Conservation (phyloP, 73 alveolate species). For the Paramecium primaurelia region DNA sequence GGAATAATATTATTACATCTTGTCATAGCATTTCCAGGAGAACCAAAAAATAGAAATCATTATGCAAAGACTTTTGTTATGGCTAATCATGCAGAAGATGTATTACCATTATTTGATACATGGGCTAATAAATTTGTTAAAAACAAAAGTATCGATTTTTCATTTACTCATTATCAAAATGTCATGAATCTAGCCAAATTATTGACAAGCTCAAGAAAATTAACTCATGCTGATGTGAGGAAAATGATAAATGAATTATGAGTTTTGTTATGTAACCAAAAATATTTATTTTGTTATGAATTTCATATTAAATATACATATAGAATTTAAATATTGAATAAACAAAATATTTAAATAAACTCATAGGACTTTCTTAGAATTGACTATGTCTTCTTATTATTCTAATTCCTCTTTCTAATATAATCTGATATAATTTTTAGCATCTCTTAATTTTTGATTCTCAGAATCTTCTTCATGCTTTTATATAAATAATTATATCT, state of each 20-base stretch:
- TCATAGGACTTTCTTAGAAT: not conserved
- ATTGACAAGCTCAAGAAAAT: not conserved
- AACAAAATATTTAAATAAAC: not conserved
- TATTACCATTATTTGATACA: not conserved
- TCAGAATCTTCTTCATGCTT: not conserved
- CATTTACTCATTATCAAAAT: not conserved
- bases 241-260: conserved; percentile 20
- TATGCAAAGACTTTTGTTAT: conserved; percentile 41
- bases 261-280: not conserved
- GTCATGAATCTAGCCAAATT: conserved; percentile 25
- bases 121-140: conserved; percentile 45
- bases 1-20: conserved; percentile 13
- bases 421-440: not conserved
- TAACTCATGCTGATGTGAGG: conserved; percentile 33
- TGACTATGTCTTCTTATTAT: not conserved
- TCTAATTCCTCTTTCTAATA: not conserved
- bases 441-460: not conserved
- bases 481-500: not conserved
- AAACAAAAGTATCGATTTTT: not conserved
- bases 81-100: not conserved
- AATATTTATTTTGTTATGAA: not conserved
- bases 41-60: conserved; percentile 44
- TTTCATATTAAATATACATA: not conserved
- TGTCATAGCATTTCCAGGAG: conserved; percentile 47
- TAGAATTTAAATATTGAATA: not conserved